Percentiles rank a stretch among this genome's conserved stretches.
phyloP scores from a whole-genome alignment of 1,139 yeast genomes.

The Kurtzmaniella natalensis region DNA sequence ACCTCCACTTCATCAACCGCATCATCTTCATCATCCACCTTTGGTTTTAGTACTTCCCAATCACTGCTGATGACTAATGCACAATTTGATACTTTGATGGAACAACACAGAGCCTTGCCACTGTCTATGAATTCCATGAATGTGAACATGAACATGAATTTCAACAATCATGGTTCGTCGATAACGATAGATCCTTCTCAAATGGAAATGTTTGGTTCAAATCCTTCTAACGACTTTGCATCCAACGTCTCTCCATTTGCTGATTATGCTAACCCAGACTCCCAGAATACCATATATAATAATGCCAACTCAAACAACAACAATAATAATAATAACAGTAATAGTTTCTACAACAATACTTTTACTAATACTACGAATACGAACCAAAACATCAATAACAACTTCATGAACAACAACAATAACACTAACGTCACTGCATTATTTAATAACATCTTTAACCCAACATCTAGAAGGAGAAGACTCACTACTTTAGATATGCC shows the following conservation, averaged over 20 bases:
- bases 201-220: constrained; percentile 6
- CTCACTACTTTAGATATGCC: constrained; percentile 31
- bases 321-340: constrained; percentile 8
- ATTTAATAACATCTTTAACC: constrained; percentile 4
- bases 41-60: constrained; percentile 2
- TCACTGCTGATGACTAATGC: constrained; percentile 8
- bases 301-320: constrained; percentile 6
- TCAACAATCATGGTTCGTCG: constrained; percentile 1
- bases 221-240: constrained; percentile 1
- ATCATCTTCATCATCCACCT: constrained; percentile 18
- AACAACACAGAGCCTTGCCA: constrained; percentile 17
- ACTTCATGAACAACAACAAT: constrained; percentile 6
- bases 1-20: too few relatives aligned
- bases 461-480: constrained; percentile 25
- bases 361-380: too few relatives aligned
- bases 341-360: constrained; percentile 7
- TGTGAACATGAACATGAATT: too few relatives aligned
- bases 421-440: constrained; percentile 4
- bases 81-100: constrained; percentile 24
- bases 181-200: constrained; percentile 8
- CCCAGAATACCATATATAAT: constrained; percentile 18
- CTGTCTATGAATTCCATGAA: neutral
- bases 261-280: constrained; percentile 38
- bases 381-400: too few relatives aligned
- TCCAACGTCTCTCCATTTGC: constrained; percentile 25